Base-by-base conservation (phyloP, 768 basidiomycete species). In the Tylopilus sp. region DNA sequence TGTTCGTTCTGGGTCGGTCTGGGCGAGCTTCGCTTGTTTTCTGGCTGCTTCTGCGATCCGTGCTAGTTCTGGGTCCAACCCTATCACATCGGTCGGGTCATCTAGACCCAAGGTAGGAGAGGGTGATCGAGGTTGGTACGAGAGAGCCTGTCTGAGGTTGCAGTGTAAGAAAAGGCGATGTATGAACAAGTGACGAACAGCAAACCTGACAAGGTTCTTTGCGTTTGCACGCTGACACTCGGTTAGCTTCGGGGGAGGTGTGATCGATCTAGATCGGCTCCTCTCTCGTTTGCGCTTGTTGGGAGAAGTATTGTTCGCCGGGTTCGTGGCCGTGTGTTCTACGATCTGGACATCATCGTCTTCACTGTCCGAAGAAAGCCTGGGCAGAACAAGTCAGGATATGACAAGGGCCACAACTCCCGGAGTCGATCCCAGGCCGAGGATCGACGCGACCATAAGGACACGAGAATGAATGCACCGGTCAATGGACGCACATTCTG, bases 181-280 rank as follows among this genome's bases (percentile, higher is more conserved):
- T 25, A 19, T 26, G 16, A 33, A 33, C 28, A 19, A 37, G 40
- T 13, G 38, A 60, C 14, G 33, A 41, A 25, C 7, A 24, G 56
- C 74, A 49, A 61, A 89, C 89, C 83, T 77, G 45, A 89, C 79
- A 17, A 87, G 68, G 31, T 78, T 72, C 36, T 77, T 78, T 14
- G 86, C 84, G 50, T 76, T 75, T 59, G 80, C 76, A 1, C 85
- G 71, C 50, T 83, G 78, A 28, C 80, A 72, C 11, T 69, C 63
- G 3, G 85, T 72, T 14, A 90, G 67, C 31, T 73, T 74, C 0
- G 89, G 89, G 6, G 89, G 89, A 3, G 89, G 89, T 0, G 89
- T 92, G 34, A 91, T 78, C 4, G 89, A 92, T 22, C 76, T 72
- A 28, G 87, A 89, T 34, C 83, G 83, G 64, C 81, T 84, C 41